phyloP scores from a whole-genome alignment of 352 stramenopile genomes.

The Pythium folliculosum region DNA sequence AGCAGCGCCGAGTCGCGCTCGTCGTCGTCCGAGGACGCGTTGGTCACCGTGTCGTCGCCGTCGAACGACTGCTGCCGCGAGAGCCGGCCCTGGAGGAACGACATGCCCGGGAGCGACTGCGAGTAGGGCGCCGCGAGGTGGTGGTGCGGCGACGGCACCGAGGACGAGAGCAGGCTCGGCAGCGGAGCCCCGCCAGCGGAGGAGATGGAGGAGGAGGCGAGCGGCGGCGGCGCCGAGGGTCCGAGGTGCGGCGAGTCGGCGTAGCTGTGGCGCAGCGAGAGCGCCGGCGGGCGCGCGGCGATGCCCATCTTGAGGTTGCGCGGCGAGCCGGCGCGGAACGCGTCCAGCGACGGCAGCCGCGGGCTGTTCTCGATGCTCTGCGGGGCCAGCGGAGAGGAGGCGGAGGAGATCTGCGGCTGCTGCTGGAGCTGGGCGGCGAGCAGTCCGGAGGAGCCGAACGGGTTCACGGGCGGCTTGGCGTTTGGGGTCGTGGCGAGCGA shows the following conservation, averaged over 20 bases:
- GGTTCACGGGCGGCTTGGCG: conserved; percentile 52
- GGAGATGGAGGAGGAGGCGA: not conserved
- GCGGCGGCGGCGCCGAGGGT: conserved; percentile 33
- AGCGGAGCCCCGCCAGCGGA: conserved; percentile 24
- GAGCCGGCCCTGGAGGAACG: conserved; percentile 58
- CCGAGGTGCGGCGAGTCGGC: conserved; percentile 41
- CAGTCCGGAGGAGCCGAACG: conserved; percentile 35
- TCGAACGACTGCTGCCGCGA: conserved; percentile 63
- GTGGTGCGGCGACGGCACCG: conserved; percentile 32
- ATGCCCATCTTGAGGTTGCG: conserved; percentile 69
- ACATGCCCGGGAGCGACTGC: conserved; percentile 66
- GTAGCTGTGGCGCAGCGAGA: conserved; percentile 50
- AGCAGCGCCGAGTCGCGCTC: conserved; percentile 32
- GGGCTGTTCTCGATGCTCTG: conserved; percentile 53
- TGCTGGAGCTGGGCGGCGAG: conserved; percentile 31
- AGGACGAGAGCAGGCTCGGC: conserved; percentile 29
- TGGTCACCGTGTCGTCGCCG: conserved; percentile 53
- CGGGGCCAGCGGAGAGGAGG: not conserved
- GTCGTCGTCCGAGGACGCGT: conserved; percentile 76
- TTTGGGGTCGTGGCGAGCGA: conserved; percentile 20
- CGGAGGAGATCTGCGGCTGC: not conserved
- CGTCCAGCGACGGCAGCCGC: conserved; percentile 67
- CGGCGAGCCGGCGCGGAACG: conserved; percentile 66
- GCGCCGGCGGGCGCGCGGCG: conserved; percentile 43
- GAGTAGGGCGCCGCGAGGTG: conserved; percentile 52